phyloP scores from a whole-genome alignment of 768 basidiomycete species.

The Pleurotus citrinopileatus region DNA sequence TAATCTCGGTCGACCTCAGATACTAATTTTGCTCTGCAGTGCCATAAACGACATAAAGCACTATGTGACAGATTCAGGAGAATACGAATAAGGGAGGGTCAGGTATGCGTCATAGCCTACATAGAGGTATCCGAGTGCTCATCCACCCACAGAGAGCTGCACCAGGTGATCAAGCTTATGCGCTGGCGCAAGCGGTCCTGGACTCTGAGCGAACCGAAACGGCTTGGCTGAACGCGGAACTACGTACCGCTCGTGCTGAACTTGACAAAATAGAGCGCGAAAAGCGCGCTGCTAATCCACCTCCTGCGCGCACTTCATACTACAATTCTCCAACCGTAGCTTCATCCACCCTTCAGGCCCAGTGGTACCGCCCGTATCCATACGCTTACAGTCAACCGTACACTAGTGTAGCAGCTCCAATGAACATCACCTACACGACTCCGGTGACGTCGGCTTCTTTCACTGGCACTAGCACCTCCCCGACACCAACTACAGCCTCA shows the following conservation, averaged over 20 bases:
- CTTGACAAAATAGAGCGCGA: conserved; percentile 68
- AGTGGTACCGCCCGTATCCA: conserved; percentile 65
- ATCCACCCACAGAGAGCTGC: conserved; percentile 45
- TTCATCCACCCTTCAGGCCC: conserved; percentile 35
- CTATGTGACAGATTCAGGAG: conserved; percentile 60
- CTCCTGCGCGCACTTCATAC: conserved; percentile 41
- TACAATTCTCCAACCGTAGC: conserved; percentile 29
- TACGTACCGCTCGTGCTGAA: conserved; percentile 61
- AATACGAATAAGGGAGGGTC: conserved; percentile 49
- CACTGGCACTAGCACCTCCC: conserved; percentile 21
- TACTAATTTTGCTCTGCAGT: conserved; percentile 68
- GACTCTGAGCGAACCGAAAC: conserved; percentile 68
- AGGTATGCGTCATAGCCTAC: conserved; percentile 37
- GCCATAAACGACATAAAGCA: conserved; percentile 52
- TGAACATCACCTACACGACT: conserved; percentile 23
- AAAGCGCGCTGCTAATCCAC: conserved; percentile 47
- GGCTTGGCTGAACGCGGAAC: conserved; percentile 50
- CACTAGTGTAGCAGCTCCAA: conserved; percentile 24
- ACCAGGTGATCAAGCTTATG: conserved; percentile 61
- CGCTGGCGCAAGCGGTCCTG: conserved; percentile 59
- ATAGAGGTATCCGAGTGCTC: background rate
- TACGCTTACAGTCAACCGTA: conserved; percentile 67
- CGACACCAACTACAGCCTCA: conserved; percentile 25
- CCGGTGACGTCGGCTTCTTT: conserved; percentile 23
- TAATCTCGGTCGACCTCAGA: conserved; percentile 37